phyloP scores from a whole-genome alignment of 2,329 filamentous ascomycete species.

The Apiospora koreana region DNA sequence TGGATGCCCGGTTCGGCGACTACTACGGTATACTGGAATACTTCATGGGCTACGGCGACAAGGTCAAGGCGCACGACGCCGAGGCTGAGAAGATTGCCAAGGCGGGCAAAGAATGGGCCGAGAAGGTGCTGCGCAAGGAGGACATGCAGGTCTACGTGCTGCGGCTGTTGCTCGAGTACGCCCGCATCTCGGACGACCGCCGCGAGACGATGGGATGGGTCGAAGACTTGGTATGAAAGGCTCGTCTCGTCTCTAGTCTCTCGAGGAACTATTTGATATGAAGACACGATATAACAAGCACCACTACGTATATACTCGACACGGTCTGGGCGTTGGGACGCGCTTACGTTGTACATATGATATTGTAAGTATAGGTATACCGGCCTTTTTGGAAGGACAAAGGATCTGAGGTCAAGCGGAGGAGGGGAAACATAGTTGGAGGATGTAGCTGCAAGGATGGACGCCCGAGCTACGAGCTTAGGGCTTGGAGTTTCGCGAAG shows the following conservation, averaged over 20 bases:
- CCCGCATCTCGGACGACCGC: constrained; percentile 52
- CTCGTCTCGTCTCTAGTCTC: too few species aligned
- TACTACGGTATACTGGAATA: constrained; percentile 75
- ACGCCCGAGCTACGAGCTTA: too few species aligned
- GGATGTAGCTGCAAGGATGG: too few species aligned
- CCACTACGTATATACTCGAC: background rate
- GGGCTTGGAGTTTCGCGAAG: too few species aligned
- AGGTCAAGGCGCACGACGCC: constrained; percentile 49
- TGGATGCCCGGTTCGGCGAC: constrained; percentile 74
- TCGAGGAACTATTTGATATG: background rate
- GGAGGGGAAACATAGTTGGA: too few species aligned
- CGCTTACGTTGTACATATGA: too few species aligned
- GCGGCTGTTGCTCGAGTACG: constrained; percentile 65
- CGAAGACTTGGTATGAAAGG: constrained; percentile 42
- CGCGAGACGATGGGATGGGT: constrained; percentile 58
- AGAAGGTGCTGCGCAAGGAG: constrained; percentile 66
- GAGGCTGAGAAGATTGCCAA: constrained; percentile 65
- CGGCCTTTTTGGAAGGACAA: too few species aligned
- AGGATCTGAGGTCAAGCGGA: too few species aligned
- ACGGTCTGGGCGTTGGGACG: too few species aligned
- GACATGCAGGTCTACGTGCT: constrained; percentile 75
- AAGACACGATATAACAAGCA: background rate
- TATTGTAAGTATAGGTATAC: too few species aligned
- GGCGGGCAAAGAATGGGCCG: constrained; percentile 68
- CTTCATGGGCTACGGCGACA: constrained; percentile 60